A percentile compares a stretch with the other conserved stretches of the same genome.
phyloP scores from a whole-genome alignment of 2,329 filamentous ascomycete species.

The Bertia moriformis region DNA sequence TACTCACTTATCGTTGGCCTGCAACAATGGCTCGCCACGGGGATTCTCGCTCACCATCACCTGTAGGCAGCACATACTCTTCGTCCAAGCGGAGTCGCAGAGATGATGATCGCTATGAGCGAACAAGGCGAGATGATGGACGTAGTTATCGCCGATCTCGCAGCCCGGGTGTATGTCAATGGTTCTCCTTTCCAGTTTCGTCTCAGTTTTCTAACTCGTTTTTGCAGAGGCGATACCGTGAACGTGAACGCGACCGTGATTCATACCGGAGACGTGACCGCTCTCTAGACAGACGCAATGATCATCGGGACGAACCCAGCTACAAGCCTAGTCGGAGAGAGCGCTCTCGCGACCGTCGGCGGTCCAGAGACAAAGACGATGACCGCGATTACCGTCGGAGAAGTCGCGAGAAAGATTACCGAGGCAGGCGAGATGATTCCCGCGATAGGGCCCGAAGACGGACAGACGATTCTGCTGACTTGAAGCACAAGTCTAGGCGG shows the following conservation, averaged over 20 bases:
- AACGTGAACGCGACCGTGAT: slow-evolving; percentile 21
- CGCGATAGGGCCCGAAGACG: slow-evolving; percentile 48
- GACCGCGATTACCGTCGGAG: slow-evolving; percentile 28
- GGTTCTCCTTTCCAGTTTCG: neutral
- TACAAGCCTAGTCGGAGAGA: slow-evolving; percentile 30
- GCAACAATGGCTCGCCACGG: slow-evolving; percentile 36
- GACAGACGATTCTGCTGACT: slow-evolving; percentile 60
- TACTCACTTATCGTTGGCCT: slow-evolving; percentile 18
- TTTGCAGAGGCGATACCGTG: slow-evolving; percentile 18
- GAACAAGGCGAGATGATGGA: slow-evolving; percentile 30
- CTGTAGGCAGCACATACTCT: slow-evolving; percentile 71
- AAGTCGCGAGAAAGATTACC: slow-evolving; percentile 43
- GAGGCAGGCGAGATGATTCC: slow-evolving; percentile 59
- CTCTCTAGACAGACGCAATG: slow-evolving; percentile 14
- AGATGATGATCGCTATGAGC: slow-evolving; percentile 41
- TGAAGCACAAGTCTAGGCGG: slow-evolving; percentile 48
- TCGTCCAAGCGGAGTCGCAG: slow-evolving; percentile 54
- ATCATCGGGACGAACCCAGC: slow-evolving; percentile 16
- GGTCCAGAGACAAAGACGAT: slow-evolving; percentile 49
- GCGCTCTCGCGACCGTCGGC: slow-evolving; percentile 31
- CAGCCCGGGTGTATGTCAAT: neutral
- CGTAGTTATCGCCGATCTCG: slow-evolving; percentile 16
- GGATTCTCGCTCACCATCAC: slow-evolving; percentile 72
- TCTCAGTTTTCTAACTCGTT: neutral
- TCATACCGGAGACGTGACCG: slow-evolving; percentile 27